phyloP scores from a whole-genome alignment of 345 rosid genomes.

The Euphorbia pulcherrima region DNA sequence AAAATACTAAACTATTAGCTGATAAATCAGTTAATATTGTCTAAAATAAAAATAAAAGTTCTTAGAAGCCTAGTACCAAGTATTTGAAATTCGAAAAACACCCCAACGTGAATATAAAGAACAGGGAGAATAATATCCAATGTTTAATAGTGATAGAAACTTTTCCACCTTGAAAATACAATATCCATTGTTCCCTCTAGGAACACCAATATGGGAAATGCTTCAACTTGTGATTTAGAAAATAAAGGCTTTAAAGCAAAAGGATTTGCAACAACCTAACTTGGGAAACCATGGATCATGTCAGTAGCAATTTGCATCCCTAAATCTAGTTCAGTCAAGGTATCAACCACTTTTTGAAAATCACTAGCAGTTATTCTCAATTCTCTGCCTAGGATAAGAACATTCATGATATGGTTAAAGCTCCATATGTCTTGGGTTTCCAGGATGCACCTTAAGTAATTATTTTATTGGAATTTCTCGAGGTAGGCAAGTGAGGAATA shows the following conservation, averaged over 20 bases:
- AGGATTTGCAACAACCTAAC: constrained; percentile 38
- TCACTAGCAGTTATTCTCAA: constrained; percentile 75
- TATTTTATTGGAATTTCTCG: neutral
- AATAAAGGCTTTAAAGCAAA: neutral
- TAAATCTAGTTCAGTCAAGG: constrained; percentile 82
- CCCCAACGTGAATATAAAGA: too few species aligned
- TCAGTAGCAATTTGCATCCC: constrained; percentile 98
- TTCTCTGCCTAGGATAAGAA: constrained; percentile 69
- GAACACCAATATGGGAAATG: neutral
- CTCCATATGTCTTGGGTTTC: constrained; percentile 7
- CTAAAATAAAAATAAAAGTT: too few species aligned
- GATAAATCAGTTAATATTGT: too few species aligned
- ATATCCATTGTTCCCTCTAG: neutral
- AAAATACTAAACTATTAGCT: too few species aligned
- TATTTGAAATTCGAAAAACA: too few species aligned
- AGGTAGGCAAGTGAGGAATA: neutral
- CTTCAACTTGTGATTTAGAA: neutral
- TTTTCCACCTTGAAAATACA: neutral
- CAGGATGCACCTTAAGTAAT: constrained; percentile 3
- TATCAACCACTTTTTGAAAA: constrained; percentile 87
- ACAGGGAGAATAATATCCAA: too few species aligned
- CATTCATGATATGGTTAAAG: constrained; percentile 11
- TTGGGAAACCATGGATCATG: constrained; percentile 94
- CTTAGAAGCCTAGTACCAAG: too few species aligned
- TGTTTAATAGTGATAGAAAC: too few species aligned